These are phyloP conservation scores for Kalaharituber pfeilii DNA, from an alignment of 2,329 filamentous ascomycete species.

Conservation along the genomic window DNA sequence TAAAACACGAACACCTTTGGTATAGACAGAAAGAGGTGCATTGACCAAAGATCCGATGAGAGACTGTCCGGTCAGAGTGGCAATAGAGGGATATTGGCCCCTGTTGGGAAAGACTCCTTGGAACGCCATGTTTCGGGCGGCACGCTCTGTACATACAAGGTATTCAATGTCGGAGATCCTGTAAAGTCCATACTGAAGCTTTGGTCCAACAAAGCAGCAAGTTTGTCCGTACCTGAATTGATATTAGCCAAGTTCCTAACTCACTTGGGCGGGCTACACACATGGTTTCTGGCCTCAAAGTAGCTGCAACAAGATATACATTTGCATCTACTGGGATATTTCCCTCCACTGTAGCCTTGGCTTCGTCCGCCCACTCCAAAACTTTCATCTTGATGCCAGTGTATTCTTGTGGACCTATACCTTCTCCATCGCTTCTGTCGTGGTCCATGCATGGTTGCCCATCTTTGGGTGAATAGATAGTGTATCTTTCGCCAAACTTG, in stretches of 20 bases:
- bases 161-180: constrained; percentile 62
- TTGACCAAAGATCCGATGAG: constrained; percentile 77
- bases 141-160: constrained; percentile 64
- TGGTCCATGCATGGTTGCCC: constrained; percentile 79
- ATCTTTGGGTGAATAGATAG: constrained; percentile 81
- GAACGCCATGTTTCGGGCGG: constrained; percentile 89
- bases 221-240: constrained; percentile 59
- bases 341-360: constrained; percentile 51
- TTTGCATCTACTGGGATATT: constrained; percentile 64
- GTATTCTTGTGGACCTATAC: constrained; percentile 76
- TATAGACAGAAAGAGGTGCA: constrained; percentile 75
- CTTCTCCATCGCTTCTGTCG: constrained; percentile 65
- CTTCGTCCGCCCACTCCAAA: constrained; percentile 68
- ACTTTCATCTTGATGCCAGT: constrained; percentile 82
- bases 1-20: constrained; percentile 65
- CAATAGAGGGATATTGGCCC: constrained; percentile 55
- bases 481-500: constrained; percentile 83
- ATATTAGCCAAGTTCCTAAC: background rate
- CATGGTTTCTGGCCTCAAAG: constrained; percentile 92
- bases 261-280: too few relatives aligned
- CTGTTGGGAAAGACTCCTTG: constrained; percentile 70
- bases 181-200: constrained; percentile 77
- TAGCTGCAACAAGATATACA: constrained; percentile 81
- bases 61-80: constrained; percentile 58
- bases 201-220: constrained; percentile 85